Evolutionary conservation across 1,284 basidiomycete species (phyloP).

Genomic region (Sporisorium sorghi): DNA sequence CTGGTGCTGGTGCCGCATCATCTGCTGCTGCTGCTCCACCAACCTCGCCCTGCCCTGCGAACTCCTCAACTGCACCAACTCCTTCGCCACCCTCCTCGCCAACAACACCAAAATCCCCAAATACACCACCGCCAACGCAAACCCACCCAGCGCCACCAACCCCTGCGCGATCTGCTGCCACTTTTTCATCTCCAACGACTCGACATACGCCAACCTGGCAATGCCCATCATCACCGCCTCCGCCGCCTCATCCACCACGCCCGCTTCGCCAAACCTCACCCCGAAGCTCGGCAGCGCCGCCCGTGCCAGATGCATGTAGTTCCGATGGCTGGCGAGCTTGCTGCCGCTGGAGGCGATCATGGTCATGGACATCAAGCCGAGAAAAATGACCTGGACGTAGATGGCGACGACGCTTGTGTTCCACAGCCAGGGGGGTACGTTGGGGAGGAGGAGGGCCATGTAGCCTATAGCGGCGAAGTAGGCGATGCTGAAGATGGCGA

Average conservation of each 20-base stretch:
- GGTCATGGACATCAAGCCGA: background rate
- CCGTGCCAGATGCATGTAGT: background rate
- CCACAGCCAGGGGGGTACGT: conserved; percentile 28
- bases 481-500: conserved; percentile 23
- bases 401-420: conserved; percentile 9
- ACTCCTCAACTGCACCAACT: conserved; percentile 21
- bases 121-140: conserved; percentile 6
- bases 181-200: background rate
- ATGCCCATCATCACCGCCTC: background rate
- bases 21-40: background rate
- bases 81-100: conserved; percentile 14
- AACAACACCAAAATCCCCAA: conserved; percentile 15
- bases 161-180: conserved; percentile 15
- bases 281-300: background rate
- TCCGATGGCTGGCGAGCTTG: conserved; percentile 7
- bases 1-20: too few relatives aligned
- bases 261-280: background rate
- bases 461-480: conserved; percentile 38
- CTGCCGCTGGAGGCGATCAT: background rate
- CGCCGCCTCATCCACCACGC: background rate
- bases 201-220: background rate
- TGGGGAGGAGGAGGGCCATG: conserved; percentile 34
- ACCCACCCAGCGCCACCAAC: conserved; percentile 14
- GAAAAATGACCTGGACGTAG: background rate
- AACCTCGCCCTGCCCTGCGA: background rate